Percentiles rank a stretch among this genome's conserved stretches.
phyloP scores from a whole-genome alignment of 1,284 basidiomycete species.

The Cryptococcus sp. region DNA sequence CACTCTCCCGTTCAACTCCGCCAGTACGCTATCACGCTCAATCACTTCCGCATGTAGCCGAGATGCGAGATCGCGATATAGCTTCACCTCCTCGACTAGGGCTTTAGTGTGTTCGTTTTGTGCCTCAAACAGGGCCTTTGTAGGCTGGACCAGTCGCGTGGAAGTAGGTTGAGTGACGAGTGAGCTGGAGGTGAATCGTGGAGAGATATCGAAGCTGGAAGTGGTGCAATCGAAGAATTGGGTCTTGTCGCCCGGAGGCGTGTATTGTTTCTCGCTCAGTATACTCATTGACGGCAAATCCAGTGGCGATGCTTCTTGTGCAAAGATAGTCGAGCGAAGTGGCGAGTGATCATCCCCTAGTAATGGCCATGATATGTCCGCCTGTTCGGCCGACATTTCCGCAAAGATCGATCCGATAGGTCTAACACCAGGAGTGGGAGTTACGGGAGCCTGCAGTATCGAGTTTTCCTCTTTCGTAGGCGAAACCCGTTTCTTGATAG shows the following conservation, averaged over 20 bases:
- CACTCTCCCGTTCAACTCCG: conserved; percentile 25
- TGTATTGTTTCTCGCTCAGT: not conserved
- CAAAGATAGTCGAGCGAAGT: conserved; percentile 19
- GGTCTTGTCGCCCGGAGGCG: conserved; percentile 18
- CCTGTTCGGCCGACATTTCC: conserved; percentile 41
- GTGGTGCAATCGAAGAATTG: conserved; percentile 32
- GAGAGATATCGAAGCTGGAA: conserved; percentile 11
- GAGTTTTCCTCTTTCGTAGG: conserved; percentile 6
- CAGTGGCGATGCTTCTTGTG: too few species aligned
- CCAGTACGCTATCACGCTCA: conserved; percentile 28
- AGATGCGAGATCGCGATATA: conserved; percentile 22
- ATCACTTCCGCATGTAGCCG: conserved; percentile 29
- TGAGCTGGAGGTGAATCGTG: too few species aligned
- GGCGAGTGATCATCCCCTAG: conserved; percentile 17
- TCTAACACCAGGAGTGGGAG: conserved; percentile 7
- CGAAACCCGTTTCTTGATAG: not conserved
- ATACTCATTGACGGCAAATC: not conserved
- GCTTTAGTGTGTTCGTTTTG: conserved; percentile 29
- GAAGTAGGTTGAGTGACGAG: conserved; percentile 7
- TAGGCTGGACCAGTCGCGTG: conserved; percentile 16
- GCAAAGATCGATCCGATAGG: conserved; percentile 33
- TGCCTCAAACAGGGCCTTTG: conserved; percentile 27
- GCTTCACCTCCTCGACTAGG: conserved; percentile 20
- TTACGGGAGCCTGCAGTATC: conserved; percentile 1
- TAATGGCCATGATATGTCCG: conserved; percentile 34